phyloP scores from a whole-genome alignment of 1,284 basidiomycete genomes.

The Fomes fomentarius region DNA sequence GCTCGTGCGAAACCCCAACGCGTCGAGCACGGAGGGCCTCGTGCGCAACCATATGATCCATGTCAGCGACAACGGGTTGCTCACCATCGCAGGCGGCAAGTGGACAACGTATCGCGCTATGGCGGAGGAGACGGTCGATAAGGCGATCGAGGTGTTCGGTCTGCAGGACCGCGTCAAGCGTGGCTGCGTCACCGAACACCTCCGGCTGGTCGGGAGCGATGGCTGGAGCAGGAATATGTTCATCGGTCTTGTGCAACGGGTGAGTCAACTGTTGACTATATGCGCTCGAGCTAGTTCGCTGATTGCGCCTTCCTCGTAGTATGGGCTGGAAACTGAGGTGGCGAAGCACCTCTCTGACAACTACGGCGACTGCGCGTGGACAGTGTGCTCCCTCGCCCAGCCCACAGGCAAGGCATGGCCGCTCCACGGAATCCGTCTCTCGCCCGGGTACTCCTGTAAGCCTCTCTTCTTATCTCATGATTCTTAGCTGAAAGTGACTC shows the following conservation, averaged over 20 bases:
- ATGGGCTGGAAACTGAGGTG: constrained; percentile 90
- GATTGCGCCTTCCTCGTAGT: constrained; percentile 46
- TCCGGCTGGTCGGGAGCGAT: constrained; percentile 91
- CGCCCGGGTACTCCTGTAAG: constrained; percentile 79
- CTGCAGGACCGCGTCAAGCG: constrained; percentile 59
- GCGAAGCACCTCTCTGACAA: constrained; percentile 92
- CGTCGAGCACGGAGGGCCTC: constrained; percentile 82
- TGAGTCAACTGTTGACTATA: constrained; percentile 36
- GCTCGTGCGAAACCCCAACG: constrained; percentile 84
- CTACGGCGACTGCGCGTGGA: constrained; percentile 97
- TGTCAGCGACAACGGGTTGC: constrained; percentile 78
- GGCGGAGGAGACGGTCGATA: constrained; percentile 95
- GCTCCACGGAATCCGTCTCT: constrained; percentile 81
- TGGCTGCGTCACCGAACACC: constrained; percentile 79
- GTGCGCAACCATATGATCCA: constrained; percentile 97
- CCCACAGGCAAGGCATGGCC: constrained; percentile 86
- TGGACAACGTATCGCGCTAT: constrained; percentile 99
- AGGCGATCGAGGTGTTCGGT: constrained; percentile 81
- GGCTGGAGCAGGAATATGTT: constrained; percentile 98
- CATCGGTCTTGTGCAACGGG: constrained; percentile 92
- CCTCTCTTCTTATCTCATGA: constrained; percentile 9
- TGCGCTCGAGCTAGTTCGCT: constrained; percentile 2
- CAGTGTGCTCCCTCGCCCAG: constrained; percentile 82
- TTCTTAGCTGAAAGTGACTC: neutral
- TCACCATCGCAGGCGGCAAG: constrained; percentile 97